A percentile compares a stretch with the other conserved stretches of the same genome.
Conservation (phyloP, 768 basidiomycete species). For the Chalciporus pseudorubinellus region DNA sequence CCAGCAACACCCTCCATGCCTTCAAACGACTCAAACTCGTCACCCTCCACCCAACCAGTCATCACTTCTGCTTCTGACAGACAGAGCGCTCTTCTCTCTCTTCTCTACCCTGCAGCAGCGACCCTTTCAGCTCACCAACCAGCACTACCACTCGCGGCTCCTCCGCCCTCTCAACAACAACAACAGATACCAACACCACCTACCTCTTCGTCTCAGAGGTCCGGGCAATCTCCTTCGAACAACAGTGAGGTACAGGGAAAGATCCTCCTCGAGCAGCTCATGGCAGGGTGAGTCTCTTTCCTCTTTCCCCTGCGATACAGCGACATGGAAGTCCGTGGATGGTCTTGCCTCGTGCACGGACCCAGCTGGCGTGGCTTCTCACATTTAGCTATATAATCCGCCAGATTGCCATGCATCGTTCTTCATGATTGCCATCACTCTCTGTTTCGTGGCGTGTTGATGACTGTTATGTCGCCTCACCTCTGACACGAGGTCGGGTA, state of each 20-base stretch:
- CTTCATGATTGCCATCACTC: neutral
- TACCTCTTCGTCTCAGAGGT: conserved; percentile 51
- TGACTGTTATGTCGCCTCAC: conserved; percentile 24
- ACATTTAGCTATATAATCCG: neutral
- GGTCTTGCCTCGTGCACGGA: conserved; percentile 5
- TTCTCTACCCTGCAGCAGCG: conserved; percentile 54
- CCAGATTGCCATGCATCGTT: neutral
- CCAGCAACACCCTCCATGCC: conserved; percentile 43
- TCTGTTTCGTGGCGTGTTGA: conserved; percentile 8
- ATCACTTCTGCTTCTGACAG: conserved; percentile 52
- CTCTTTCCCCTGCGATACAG: conserved; percentile 1
- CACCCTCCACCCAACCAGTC: conserved; percentile 38
- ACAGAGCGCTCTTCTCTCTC: conserved; percentile 72
- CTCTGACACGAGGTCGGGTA: conserved; percentile 25
- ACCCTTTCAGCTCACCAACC: conserved; percentile 31
- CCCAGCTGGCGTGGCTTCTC: neutral
- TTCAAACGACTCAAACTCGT: conserved; percentile 37
- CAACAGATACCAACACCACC: conserved; percentile 75
- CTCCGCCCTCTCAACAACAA: conserved; percentile 41
- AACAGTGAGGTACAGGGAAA: conserved; percentile 67
- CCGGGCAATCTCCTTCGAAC: conserved; percentile 54
- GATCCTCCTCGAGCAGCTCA: conserved; percentile 73
- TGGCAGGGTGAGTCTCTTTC: conserved; percentile 63
- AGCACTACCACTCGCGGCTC: conserved; percentile 14
- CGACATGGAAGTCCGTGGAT: neutral